Percentiles rank a stretch among this genome's conserved stretches.
These are phyloP conservation scores for Aphanomyces stellatus DNA, from an alignment of 352 stramenopile genomes.

Conservation along the genomic window DNA sequence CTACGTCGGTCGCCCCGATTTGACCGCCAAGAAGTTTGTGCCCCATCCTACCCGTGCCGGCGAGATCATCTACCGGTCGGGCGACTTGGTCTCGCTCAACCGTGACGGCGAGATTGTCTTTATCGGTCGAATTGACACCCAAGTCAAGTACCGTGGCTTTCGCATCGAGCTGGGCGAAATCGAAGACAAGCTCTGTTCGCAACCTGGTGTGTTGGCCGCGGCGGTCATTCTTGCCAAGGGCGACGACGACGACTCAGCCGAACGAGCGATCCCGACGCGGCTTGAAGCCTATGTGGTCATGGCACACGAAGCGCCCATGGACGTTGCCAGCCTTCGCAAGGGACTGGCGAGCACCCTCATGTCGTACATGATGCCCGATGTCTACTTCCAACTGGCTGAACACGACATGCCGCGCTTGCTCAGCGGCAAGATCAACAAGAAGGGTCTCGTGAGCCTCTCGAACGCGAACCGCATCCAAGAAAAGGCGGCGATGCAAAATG, in stretches of 20 bases:
- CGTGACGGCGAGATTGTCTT: slow-evolving; percentile 46
- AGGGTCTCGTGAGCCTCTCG: background rate
- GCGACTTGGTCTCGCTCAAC: slow-evolving; percentile 58
- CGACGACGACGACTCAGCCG: background rate
- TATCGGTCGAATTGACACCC: slow-evolving; percentile 53
- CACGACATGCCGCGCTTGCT: background rate
- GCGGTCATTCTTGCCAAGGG: slow-evolving; percentile 36
- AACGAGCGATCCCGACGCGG: slow-evolving; percentile 15
- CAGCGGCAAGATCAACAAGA: slow-evolving; percentile 7
- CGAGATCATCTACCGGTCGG: slow-evolving; percentile 40
- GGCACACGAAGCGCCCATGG: background rate
- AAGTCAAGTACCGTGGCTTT: slow-evolving; percentile 76
- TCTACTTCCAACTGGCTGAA: background rate
- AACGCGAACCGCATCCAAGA: background rate
- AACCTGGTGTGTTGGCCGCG: slow-evolving; percentile 31
- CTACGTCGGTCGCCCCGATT: background rate
- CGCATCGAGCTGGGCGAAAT: slow-evolving; percentile 78
- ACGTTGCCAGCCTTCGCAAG: background rate
- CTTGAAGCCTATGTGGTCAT: slow-evolving; percentile 51
- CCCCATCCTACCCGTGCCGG: background rate
- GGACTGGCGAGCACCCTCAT: background rate
- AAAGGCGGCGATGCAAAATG: background rate
- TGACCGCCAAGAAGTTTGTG: background rate
- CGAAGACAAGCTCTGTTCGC: slow-evolving; percentile 41
- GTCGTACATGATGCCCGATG: slow-evolving; percentile 7